These are phyloP conservation scores for Dichotomocladium elegans DNA, from an alignment of 371 early-diverging fungal species.

Conservation along the genomic window DNA sequence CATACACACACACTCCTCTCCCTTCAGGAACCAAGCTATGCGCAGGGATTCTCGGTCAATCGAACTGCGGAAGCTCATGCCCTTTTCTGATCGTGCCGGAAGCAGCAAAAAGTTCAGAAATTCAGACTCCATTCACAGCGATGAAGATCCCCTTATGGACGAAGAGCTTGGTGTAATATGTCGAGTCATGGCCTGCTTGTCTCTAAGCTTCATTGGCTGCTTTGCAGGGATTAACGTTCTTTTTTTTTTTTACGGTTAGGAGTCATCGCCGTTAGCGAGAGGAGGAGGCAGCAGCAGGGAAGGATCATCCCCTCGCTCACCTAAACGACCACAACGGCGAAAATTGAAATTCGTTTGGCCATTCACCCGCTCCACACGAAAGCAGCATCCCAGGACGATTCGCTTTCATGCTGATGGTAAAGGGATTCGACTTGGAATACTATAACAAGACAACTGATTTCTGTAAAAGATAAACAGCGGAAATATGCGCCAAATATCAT, in stretches of 20 bases:
- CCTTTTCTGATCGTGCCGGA: slow-evolving; percentile 25
- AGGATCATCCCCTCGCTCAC: too few relatives aligned
- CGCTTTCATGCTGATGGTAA: slow-evolving; percentile 30
- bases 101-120: slow-evolving; percentile 30
- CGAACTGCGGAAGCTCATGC: slow-evolving; percentile 39
- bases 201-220: too few relatives aligned
- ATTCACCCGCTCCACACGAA: slow-evolving; percentile 14
- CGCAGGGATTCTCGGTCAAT: slow-evolving; percentile 34
- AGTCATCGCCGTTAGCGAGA: slow-evolving; percentile 7
- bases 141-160: slow-evolving; percentile 46
- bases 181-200: not conserved
- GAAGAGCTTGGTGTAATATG: slow-evolving; percentile 35
- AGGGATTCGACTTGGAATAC: too few relatives aligned
- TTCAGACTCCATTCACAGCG: slow-evolving; percentile 39
- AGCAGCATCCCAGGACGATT: slow-evolving; percentile 27
- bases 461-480: slow-evolving; percentile 47
- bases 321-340: not conserved
- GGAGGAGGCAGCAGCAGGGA: too few relatives aligned
- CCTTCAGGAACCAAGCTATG: slow-evolving; percentile 20
- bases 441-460: too few relatives aligned
- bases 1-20: too few relatives aligned
- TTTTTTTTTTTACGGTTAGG: not conserved
- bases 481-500: slow-evolving; percentile 84
- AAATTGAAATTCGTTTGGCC: slow-evolving; percentile 11
- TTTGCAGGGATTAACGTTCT: too few relatives aligned